A percentile compares a stretch with the other conserved stretches of the same genome.
Evolutionary conservation across 768 basidiomycete genomes (phyloP).

Genomic region (Filobasidium floriforme): DNA sequence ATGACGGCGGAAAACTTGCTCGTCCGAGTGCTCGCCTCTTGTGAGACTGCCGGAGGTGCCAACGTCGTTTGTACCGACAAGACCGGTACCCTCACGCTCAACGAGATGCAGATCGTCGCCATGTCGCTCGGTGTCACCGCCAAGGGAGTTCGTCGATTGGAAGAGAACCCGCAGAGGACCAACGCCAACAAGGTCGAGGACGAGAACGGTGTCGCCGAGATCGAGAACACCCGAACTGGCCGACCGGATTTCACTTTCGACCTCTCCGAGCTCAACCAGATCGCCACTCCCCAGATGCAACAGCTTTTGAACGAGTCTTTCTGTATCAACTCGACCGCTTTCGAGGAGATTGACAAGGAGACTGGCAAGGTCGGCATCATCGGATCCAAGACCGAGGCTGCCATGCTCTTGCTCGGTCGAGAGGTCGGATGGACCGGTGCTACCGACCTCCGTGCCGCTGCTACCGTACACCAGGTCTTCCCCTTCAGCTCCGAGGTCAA

Average conservation of each 20-base stretch:
- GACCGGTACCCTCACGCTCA: constrained; percentile 92
- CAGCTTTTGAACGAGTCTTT: constrained; percentile 75
- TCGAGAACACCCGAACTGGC: constrained; percentile 19
- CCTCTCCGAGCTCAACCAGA: constrained; percentile 58
- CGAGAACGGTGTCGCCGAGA: constrained; percentile 30
- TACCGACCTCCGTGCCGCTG: constrained; percentile 57
- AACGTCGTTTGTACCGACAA: constrained; percentile 78
- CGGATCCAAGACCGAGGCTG: constrained; percentile 93
- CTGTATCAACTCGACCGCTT: constrained; percentile 87
- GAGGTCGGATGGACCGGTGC: constrained; percentile 70
- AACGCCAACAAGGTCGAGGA: constrained; percentile 58
- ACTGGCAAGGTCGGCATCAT: constrained; percentile 60
- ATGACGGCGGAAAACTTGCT: constrained; percentile 94
- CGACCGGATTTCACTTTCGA: constrained; percentile 77
- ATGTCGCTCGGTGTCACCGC: constrained; percentile 88
- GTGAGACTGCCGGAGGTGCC: constrained; percentile 98
- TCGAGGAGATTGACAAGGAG: constrained; percentile 63
- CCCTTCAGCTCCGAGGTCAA: constrained; percentile 92
- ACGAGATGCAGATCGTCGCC: constrained; percentile 91
- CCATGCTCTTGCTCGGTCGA: constrained; percentile 75
- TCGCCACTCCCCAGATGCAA: constrained; percentile 57
- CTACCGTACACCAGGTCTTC: constrained; percentile 69
- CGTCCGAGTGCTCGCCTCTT: constrained; percentile 89
- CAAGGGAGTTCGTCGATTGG: constrained; percentile 77
- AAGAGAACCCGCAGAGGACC: constrained; percentile 62